These are phyloP conservation scores for Cordyceps cateniannulata DNA, from an alignment of 2,329 filamentous ascomycete genomes.

Conservation along the genomic window DNA sequence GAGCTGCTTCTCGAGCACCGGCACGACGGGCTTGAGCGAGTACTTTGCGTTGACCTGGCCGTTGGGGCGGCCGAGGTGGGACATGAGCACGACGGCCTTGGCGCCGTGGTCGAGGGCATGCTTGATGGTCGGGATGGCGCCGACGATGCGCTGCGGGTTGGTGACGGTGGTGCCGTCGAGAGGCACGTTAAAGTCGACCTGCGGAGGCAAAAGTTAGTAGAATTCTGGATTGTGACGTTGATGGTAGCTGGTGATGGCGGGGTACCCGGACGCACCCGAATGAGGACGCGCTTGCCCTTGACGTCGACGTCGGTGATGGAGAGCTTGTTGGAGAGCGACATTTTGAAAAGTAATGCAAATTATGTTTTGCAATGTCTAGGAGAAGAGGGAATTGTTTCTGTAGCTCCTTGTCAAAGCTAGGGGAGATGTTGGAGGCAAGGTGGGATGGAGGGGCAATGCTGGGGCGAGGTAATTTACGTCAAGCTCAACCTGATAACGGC, in stretches of 20 bases:
- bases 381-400: not conserved
- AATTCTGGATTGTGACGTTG: not conserved
- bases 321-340: slow-evolving; percentile 99
- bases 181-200: slow-evolving; percentile 99
- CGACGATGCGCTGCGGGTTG: slow-evolving; percentile 97
- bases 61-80: slow-evolving; percentile 92
- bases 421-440: not conserved
- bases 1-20: slow-evolving; percentile 86
- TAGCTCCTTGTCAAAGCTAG: not conserved
- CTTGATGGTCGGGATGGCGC: slow-evolving; percentile 92
- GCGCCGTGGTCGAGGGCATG: slow-evolving; percentile 84
- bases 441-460: slow-evolving; percentile 11
- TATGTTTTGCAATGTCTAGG: not conserved
- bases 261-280: slow-evolving; percentile 63
- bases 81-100: slow-evolving; percentile 95
- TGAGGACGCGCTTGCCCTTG: slow-evolving; percentile 96
- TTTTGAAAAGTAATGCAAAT: slow-evolving; percentile 37
- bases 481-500: not conserved
- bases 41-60: slow-evolving; percentile 88
- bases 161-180: slow-evolving; percentile 91
- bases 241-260: slow-evolving; percentile 21
- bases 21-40: slow-evolving; percentile 85
- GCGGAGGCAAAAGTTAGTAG: slow-evolving; percentile 10
- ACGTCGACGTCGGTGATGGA: slow-evolving; percentile 94
- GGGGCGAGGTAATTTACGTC: slow-evolving; percentile 10